These are phyloP conservation scores for Salinomyces thailandicus DNA, from an alignment of 2,329 filamentous ascomycete genomes.

Conservation along the genomic window DNA sequence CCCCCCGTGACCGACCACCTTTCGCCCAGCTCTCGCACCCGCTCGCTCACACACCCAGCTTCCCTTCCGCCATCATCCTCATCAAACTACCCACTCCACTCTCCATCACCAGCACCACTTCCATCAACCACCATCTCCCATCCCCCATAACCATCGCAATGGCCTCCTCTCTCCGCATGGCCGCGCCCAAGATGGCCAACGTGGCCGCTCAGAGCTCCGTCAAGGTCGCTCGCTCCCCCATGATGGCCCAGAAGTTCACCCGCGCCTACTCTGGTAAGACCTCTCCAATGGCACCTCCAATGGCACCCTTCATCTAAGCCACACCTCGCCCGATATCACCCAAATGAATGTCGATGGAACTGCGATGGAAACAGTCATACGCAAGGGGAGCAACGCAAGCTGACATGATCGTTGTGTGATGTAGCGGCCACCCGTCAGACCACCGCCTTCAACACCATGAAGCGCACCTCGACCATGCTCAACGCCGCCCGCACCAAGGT, in stretches of 20 bases:
- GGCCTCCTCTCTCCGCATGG: constrained; percentile 61
- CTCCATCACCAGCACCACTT: constrained; percentile 11
- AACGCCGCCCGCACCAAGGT: constrained; percentile 22
- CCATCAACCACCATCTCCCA: constrained; percentile 18
- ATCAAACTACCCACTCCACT: too few species aligned
- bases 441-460: constrained; percentile 61
- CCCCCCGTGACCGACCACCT: too few species aligned
- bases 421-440: constrained; percentile 28
- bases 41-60: too few species aligned
- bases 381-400: too few species aligned
- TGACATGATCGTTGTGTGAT: too few species aligned
- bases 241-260: constrained; percentile 51
- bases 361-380: too few species aligned
- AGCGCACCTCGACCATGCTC: constrained; percentile 52
- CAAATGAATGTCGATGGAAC: too few species aligned
- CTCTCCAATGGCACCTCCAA: constrained; percentile 8
- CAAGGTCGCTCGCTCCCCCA: constrained; percentile 64
- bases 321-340: too few species aligned
- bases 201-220: constrained; percentile 54
- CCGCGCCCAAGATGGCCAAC: constrained; percentile 66
- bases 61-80: too few species aligned
- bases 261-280: constrained; percentile 65
- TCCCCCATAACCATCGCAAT: constrained; percentile 56
- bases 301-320: too few species aligned
- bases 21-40: too few species aligned